phyloP scores from a whole-genome alignment of 441 rosid genomes.

The Mallotus japonicus region DNA sequence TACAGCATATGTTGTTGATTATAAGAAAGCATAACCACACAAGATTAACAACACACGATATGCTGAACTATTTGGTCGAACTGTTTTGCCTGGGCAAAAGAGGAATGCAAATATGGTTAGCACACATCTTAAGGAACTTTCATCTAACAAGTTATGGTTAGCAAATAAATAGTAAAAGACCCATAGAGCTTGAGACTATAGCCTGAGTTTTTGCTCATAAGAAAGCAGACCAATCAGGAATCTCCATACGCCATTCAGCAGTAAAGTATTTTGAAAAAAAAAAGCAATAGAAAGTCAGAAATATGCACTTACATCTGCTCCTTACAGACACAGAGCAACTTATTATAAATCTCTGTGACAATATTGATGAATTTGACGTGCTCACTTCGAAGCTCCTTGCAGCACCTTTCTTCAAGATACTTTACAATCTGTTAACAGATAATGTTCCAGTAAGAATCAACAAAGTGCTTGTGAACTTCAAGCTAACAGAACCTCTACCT shows the following conservation, averaged over 20 bases:
- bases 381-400: constrained; percentile 74
- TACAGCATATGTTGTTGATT: too few relatives aligned
- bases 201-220: not conserved
- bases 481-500: constrained; percentile 42
- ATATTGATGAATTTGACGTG: constrained; percentile 66
- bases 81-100: too few relatives aligned
- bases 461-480: constrained; percentile 2
- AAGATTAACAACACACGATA: not conserved
- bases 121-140: too few relatives aligned
- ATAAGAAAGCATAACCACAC: too few relatives aligned
- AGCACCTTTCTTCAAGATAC: constrained; percentile 92
- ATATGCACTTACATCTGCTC: constrained; percentile 69
- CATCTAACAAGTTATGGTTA: too few relatives aligned
- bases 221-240: not conserved
- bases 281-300: not conserved
- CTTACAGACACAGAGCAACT: constrained; percentile 75
- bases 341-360: constrained; percentile 66
- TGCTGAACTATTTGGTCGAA: too few relatives aligned
- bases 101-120: too few relatives aligned
- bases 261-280: not conserved
- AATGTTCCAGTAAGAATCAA: constrained; percentile 14
- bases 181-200: not conserved
- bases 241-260: not conserved
- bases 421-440: constrained; percentile 63
- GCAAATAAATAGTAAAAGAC: not conserved